Base-by-base conservation (phyloP, 345 rosid species). In the Eucalyptus tenuipes region DNA sequence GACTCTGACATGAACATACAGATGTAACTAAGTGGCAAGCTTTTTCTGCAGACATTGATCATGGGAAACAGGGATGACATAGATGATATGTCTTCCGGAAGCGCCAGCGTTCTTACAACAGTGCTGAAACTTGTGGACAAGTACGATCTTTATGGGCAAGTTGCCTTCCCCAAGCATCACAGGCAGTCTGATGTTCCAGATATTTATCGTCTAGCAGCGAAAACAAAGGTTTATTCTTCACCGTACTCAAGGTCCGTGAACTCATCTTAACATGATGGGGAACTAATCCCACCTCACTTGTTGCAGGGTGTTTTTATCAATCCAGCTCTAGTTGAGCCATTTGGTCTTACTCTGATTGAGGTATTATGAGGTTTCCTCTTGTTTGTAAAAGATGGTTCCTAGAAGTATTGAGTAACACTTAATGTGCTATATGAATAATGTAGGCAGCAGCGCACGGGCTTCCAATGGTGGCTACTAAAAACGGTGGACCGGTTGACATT, bases 391-490 rank as follows among this genome's bases (percentile, higher is more conserved):
- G 50, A 48, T 52, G 40, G 48, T 85, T 89, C 27, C 79, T 89
- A 29, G 52, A 16, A 87, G 40, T 31, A 20, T 64, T 48, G 80
- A 40, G 45, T 42, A 25, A 86, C 85, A 33, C 64, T 88, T 49
- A 25, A 10, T 85, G 17, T 66, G 45, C 44, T 45, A 88, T 88
- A 48, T 79, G 47, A 82, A 71, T 52, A 66, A 84, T 91, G 89
- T 89, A 97, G 99, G 99, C 99, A 86, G 98, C 99, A 53, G 99
- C 99, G 4, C 98, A 98, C 81, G 99, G 99, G 88, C 98, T 98
- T 90, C 99, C 99, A 2, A 96, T 96, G 97, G 99, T 98, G 88
- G 99, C 99, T 22, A 98, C 99, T 10, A 95, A 95, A 91, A 98
- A 96, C 88, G 99, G 99, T 55, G 99, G 99, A 90, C 99, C 99